These are phyloP conservation scores for Wilcoxina mikolae DNA, from an alignment of 495 filamentous ascomycete species.

Conservation along the genomic window DNA sequence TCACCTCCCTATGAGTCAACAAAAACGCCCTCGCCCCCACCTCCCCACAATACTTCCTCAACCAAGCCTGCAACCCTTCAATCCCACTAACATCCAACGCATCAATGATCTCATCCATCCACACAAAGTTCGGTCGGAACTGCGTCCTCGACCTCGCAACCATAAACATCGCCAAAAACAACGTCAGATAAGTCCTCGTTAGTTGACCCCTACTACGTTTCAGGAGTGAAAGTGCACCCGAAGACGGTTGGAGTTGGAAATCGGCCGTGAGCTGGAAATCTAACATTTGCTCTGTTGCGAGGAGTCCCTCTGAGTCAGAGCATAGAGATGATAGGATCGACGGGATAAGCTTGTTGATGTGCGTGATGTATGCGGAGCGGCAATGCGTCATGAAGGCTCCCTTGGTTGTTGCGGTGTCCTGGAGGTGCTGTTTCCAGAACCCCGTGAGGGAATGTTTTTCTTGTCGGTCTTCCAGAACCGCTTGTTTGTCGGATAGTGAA, in stretches of 20 bases:
- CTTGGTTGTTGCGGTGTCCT: neutral
- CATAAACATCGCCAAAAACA: slow-evolving; percentile 7
- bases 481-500: neutral
- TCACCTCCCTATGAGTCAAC: slow-evolving; percentile 8
- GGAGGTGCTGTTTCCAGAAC: neutral
- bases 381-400: slow-evolving; percentile 1
- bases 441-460: neutral
- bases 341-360: slow-evolving; percentile 1
- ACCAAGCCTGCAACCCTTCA: slow-evolving; percentile 3
- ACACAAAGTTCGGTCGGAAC: slow-evolving; percentile 5
- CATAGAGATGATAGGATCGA: neutral
- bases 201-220: neutral
- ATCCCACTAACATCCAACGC: slow-evolving; percentile 3
- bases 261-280: slow-evolving; percentile 1
- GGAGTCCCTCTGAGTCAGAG: neutral
- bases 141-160: neutral
- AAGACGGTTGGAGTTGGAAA: neutral
- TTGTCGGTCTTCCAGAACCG: neutral
- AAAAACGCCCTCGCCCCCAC: slow-evolving; percentile 4
- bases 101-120: slow-evolving; percentile 8
- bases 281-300: neutral
- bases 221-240: neutral
- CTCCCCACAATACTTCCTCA: neutral
- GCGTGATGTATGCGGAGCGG: neutral
- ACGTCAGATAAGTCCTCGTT: neutral